A percentile compares a stretch with the other conserved stretches of the same genome.
Evolutionary conservation across 108 stramenopile species (phyloP).

Genomic region (Fragilaria crotonensis): DNA sequence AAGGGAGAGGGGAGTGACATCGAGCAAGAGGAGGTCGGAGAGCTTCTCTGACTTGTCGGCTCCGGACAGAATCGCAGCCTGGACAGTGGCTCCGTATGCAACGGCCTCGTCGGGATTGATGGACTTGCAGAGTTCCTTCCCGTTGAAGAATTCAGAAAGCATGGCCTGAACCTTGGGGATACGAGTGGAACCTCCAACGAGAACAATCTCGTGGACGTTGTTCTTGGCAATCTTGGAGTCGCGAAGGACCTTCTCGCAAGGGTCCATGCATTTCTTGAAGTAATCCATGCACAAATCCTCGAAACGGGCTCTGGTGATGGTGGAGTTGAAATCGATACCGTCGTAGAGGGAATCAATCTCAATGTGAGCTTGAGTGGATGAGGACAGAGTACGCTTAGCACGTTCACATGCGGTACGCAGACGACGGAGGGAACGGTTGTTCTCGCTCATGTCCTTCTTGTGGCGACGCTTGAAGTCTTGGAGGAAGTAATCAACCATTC

Average conservation of each 20-base stretch:
- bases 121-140: conserved; percentile 96
- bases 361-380: conserved; percentile 98
- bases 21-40: conserved; percentile 90
- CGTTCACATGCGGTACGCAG: conserved; percentile 99
- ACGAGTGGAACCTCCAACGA: conserved; percentile 97
- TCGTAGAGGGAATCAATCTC: conserved; percentile 99
- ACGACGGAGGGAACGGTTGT: conserved; percentile 97
- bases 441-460: conserved; percentile 83
- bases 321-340: conserved; percentile 98
- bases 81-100: conserved; percentile 92
- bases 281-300: conserved; percentile 97
- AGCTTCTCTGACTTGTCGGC: conserved; percentile 96
- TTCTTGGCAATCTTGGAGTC: conserved; percentile 97
- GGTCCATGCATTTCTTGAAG: conserved; percentile 99
- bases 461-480: conserved; percentile 94
- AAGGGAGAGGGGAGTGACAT: conserved; percentile 97
- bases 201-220: conserved; percentile 92
- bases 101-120: conserved; percentile 98
- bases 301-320: conserved; percentile 96
- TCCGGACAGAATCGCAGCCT: conserved; percentile 91
- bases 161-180: conserved; percentile 96
- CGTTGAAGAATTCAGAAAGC: conserved; percentile 98
- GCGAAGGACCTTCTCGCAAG: conserved; percentile 95
- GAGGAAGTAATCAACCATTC: conserved; percentile 94
- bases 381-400: conserved; percentile 98